Evolutionary conservation across 176 grass and related monocot species (phyloP).

Genomic region (Eleusine indica): DNA sequence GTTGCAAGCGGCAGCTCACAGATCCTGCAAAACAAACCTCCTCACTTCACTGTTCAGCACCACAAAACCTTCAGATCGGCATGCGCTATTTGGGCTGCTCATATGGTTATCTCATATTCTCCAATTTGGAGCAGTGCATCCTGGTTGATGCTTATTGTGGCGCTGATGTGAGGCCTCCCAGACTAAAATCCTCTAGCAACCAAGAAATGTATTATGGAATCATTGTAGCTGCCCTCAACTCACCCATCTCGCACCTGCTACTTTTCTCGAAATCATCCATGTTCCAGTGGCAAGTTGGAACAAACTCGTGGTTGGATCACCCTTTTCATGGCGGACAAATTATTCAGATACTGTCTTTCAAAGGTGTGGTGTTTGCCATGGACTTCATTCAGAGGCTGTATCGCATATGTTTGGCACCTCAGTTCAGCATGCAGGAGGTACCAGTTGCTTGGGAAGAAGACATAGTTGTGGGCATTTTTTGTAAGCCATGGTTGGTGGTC

Average conservation of each 20-base stretch:
- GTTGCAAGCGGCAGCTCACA: slow-evolving; percentile 19
- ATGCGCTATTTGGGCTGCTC: slow-evolving; percentile 53
- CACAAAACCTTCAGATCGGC: background rate
- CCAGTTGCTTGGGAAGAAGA: slow-evolving; percentile 23
- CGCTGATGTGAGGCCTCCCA: slow-evolving; percentile 38
- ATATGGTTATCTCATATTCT: slow-evolving; percentile 57
- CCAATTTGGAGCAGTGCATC: slow-evolving; percentile 25
- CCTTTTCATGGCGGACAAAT: background rate
- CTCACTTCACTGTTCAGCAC: background rate
- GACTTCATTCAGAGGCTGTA: slow-evolving; percentile 38
- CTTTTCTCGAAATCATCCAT: slow-evolving; percentile 34
- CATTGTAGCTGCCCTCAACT: slow-evolving; percentile 47
- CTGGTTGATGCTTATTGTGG: slow-evolving; percentile 55
- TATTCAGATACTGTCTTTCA: slow-evolving; percentile 47
- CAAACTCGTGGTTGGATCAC: slow-evolving; percentile 33
- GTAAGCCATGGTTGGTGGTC: slow-evolving; percentile 45
- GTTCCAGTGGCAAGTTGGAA: slow-evolving; percentile 51
- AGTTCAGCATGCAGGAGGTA: slow-evolving; percentile 37
- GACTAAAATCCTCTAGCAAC: background rate
- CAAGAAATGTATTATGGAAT: slow-evolving; percentile 31
- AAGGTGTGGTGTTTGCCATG: slow-evolving; percentile 52
- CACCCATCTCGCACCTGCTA: slow-evolving; percentile 48
- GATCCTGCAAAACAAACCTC: slow-evolving; percentile 18
- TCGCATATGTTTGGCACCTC: slow-evolving; percentile 32
- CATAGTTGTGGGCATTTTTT: background rate